Evolutionary conservation across 805 yeast genomes (phyloP), one percentile per base, ranked within the genome.

Genomic region (Spathaspora girioi): DNA sequence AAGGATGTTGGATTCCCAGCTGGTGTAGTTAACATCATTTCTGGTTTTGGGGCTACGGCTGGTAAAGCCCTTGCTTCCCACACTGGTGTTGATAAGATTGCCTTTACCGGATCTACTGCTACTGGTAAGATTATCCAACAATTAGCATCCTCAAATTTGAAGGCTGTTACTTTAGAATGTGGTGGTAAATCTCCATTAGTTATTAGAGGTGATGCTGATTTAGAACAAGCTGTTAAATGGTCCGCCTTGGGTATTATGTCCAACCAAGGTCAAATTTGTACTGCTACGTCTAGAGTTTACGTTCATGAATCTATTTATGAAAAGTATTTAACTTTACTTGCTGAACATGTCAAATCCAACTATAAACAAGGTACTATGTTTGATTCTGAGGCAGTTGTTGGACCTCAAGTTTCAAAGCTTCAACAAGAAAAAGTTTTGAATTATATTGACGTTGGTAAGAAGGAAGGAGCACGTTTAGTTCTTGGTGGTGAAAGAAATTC

Each of bases 181-280:
- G 89, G 89, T 57, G 89, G 89, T 52, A 84, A 84, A 62, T 83
- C 88, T 14, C 88, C 89, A 43, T 70, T 82, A 59, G 69, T 84
- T 50, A 75, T 84, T 12, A 79, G 85, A 58, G 78, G 73, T 18
- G 89, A 84, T 64, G 86, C 88, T 17, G 83, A 83, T 59, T 53
- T 84, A 32, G 83, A 79, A 3, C 83, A 82, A 64, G 86, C 87
- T 48, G 84, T 78, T 40, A 82, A 81, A 65, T 83, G 88, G 87
- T 82, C 86, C 15, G 78, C 85, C 18, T 65, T 80, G 54, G 89
- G 89, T 63, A 75, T 84, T 56, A 80, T 83, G 78, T 73, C 73
- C 59, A 84, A 84, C 65, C 73, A 81, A 54, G 89, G 89, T 35
- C 89, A 84, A 69, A 78, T 82, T 56, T 84, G 89, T 71, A 81